phyloP scores from a whole-genome alignment of 192 early-diverging fungal species.

The Coemansia sp. region DNA sequence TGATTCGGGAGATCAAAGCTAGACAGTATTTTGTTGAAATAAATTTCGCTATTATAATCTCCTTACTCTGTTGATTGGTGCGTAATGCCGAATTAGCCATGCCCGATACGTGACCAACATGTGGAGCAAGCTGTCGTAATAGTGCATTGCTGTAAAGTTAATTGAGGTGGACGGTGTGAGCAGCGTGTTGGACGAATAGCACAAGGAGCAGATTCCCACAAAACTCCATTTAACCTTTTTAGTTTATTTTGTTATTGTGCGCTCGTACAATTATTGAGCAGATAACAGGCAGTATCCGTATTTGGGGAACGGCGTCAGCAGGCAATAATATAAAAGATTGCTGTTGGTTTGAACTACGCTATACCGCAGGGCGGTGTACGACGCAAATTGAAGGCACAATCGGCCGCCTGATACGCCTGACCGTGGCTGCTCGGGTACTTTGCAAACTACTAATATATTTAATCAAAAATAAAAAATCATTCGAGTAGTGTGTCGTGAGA shows the following conservation, averaged over 20 bases:
- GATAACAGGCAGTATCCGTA: not conserved
- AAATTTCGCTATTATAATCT: no score
- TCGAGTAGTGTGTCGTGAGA: not conserved
- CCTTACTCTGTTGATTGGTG: no score
- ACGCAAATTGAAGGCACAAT: not conserved
- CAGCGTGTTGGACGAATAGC: not conserved
- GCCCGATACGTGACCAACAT: no score
- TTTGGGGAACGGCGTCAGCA: not conserved
- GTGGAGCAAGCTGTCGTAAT: no score
- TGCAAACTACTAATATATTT: not conserved
- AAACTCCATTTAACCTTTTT: slow-evolving; percentile 10
- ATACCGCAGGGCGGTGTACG: not conserved
- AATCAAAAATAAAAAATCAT: not conserved
- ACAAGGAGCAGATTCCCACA: not conserved
- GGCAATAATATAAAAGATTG: not conserved
- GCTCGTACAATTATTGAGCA: not conserved
- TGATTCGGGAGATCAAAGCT: not conserved
- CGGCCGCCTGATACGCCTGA: not conserved
- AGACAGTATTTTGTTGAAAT: not conserved
- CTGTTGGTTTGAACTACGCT: not conserved
- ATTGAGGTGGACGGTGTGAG: no score
- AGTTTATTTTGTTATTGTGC: slow-evolving; percentile 4
- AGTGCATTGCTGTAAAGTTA: no score
- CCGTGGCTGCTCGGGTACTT: not conserved
- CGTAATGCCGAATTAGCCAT: no score